Percentiles rank a stretch among this genome's conserved stretches.
Conservation (phyloP, 2,329 filamentous ascomycete genomes). For the Pyricularia grisea region DNA sequence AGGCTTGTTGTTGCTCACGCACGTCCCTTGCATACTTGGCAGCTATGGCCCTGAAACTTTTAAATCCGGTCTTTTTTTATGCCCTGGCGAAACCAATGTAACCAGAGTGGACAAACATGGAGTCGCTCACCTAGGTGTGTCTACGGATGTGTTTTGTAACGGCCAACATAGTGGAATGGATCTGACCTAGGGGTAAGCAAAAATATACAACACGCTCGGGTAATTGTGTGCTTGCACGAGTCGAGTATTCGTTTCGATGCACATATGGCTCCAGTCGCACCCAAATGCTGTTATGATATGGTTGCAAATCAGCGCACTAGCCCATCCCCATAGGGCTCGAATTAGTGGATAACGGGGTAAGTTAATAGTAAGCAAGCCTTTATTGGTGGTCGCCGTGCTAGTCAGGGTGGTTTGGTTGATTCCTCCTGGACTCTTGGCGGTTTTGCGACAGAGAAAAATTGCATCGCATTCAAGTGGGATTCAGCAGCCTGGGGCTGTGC, state of each 20-base stretch:
- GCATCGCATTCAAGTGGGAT: neutral
- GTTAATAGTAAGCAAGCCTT: neutral
- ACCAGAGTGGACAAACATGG: neutral
- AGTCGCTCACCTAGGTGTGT: too few species aligned
- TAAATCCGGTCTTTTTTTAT: neutral
- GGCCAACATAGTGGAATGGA: neutral
- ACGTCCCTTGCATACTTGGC: neutral
- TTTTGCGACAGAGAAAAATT: neutral
- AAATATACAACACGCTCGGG: neutral
- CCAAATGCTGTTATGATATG: neutral
- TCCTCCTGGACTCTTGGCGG: neutral
- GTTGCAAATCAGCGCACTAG: neutral
- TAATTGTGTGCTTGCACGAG: neutral
- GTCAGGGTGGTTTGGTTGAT: neutral
- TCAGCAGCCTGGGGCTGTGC: neutral
- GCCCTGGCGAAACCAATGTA: neutral
- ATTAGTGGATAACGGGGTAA: neutral
- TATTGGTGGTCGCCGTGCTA: neutral
- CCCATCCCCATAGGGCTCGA: neutral
- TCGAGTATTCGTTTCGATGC: neutral
- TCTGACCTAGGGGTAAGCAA: neutral
- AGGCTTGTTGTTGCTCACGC: neutral
- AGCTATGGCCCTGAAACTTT: neutral
- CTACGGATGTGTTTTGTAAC: neutral
- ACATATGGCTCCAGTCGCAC: neutral